Evolutionary conservation across 208 protist genomes (phyloP).

Genomic region (Porcisia hertigi): DNA sequence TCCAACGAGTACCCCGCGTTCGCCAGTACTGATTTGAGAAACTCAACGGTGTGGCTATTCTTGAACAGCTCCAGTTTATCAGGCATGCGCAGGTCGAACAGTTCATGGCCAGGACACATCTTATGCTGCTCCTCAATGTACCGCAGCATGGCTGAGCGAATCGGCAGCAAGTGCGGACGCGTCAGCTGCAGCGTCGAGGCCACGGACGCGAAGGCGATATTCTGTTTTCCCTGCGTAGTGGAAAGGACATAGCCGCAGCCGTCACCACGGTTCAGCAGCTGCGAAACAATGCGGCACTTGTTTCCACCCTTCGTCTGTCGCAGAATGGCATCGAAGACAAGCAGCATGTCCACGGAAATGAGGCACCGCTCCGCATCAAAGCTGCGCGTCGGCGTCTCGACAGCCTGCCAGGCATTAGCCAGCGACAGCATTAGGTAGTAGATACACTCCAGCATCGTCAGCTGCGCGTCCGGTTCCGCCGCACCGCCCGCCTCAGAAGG

Average conservation of each 20-base stretch:
- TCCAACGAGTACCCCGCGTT: slow-evolving; percentile 57
- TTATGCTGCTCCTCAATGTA: slow-evolving; percentile 56
- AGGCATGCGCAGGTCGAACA: slow-evolving; percentile 77
- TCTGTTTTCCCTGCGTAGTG: slow-evolving; percentile 56
- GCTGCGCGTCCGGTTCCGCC: slow-evolving; percentile 40
- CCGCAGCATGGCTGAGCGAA: slow-evolving; percentile 54
- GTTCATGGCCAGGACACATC: slow-evolving; percentile 26
- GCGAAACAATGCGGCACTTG: slow-evolving; percentile 38
- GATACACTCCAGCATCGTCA: slow-evolving; percentile 42
- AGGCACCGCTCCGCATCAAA: slow-evolving; percentile 74
- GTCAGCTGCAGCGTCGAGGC: slow-evolving; percentile 63
- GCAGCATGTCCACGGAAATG: slow-evolving; percentile 58
- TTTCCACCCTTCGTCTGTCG: slow-evolving; percentile 29
- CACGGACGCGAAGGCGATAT: slow-evolving; percentile 44
- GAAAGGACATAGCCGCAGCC: slow-evolving; percentile 67
- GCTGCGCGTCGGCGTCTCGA: slow-evolving; percentile 66
- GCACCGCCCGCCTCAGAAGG: neutral
- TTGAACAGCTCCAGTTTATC: slow-evolving; percentile 83
- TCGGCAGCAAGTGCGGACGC: slow-evolving; percentile 42
- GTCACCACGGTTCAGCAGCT: slow-evolving; percentile 34
- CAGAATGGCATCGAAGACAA: slow-evolving; percentile 72
- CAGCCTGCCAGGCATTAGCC: slow-evolving; percentile 79
- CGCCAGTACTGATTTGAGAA: slow-evolving; percentile 62
- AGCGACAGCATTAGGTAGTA: slow-evolving; percentile 67
- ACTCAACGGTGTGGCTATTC: slow-evolving; percentile 53